Percentiles rank a stretch among this genome's conserved stretches.
Conservation (phyloP, 2,329 filamentous ascomycete genomes). For the Chaetomium sp. region DNA sequence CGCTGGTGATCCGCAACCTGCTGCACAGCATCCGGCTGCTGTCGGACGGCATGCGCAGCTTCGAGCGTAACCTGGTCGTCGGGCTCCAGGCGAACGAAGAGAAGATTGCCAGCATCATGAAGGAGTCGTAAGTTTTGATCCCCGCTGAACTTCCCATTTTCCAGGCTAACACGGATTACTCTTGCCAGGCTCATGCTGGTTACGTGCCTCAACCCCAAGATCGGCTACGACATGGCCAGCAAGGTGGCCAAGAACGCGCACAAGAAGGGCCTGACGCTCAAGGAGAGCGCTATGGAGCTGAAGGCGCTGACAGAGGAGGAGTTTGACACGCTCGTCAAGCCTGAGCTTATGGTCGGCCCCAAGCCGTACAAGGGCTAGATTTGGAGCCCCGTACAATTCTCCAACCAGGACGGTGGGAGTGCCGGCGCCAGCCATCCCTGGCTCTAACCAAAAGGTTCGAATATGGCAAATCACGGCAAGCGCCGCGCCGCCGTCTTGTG, state of each 20-base stretch:
- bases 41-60: constrained; percentile 89
- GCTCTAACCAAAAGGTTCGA: background rate
- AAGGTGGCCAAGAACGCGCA: constrained; percentile 99
- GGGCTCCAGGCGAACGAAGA: constrained; percentile 92
- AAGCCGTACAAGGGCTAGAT: constrained; percentile 59
- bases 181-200: constrained; percentile 86
- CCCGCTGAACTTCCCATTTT: background rate
- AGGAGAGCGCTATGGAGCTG: constrained; percentile 91
- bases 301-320: constrained; percentile 85
- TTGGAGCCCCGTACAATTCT: background rate
- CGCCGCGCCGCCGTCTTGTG: background rate
- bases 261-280: constrained; percentile 94
- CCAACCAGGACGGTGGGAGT: background rate
- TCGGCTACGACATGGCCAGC: constrained; percentile 95
- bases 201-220: constrained; percentile 95
- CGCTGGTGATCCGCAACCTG: constrained; percentile 90
- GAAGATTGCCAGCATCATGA: constrained; percentile 85
- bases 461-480: background rate
- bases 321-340: constrained; percentile 86
- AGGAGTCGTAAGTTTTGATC: constrained; percentile 74
- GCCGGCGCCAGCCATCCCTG: background rate
- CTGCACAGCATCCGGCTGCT: constrained; percentile 89
- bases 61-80: constrained; percentile 88
- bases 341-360: constrained; percentile 93
- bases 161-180: constrained; percentile 26